Conservation (phyloP, 768 basidiomycete species). For the Tulasnella sp. region DNA sequence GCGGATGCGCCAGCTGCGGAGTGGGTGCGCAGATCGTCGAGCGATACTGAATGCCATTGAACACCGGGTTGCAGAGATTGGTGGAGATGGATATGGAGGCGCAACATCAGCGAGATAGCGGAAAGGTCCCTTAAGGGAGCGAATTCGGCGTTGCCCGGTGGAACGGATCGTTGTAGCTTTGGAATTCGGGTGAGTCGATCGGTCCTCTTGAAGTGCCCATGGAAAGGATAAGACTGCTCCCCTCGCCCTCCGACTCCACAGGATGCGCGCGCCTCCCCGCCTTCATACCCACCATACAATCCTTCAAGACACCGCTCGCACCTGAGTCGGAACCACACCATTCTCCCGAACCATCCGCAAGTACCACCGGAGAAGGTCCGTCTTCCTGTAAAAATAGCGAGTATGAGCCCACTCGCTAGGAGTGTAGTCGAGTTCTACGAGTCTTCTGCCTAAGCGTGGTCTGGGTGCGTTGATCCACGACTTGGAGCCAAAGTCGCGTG, state of each 20-base stretch:
- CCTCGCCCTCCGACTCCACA: conserved; percentile 1
- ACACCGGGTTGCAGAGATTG: conserved; percentile 5
- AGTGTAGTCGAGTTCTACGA: conserved; percentile 1
- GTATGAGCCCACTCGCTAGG: background rate
- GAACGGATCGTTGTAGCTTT: background rate
- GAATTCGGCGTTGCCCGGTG: background rate
- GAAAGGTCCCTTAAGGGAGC: background rate
- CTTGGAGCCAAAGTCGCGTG: background rate
- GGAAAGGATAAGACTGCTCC: background rate
- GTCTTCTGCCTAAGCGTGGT: background rate
- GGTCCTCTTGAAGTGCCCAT: background rate
- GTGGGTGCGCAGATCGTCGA: background rate
- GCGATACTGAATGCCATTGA: background rate
- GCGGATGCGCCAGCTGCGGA: background rate
- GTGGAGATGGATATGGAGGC: background rate
- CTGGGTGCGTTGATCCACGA: background rate
- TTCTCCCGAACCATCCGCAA: background rate
- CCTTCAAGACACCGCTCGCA: conserved; percentile 10
- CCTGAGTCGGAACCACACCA: background rate
- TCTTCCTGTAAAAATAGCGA: conserved; percentile 2
- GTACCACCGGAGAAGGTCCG: background rate
- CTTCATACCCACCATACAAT: background rate
- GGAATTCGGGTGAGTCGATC: background rate
- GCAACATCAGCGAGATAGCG: background rate
- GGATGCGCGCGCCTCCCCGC: background rate